Evolutionary conservation across 1,139 yeast genomes (phyloP), one percentile per base, ranked within the genome.

Genomic region (Eremothecium sinecaudum): DNA sequence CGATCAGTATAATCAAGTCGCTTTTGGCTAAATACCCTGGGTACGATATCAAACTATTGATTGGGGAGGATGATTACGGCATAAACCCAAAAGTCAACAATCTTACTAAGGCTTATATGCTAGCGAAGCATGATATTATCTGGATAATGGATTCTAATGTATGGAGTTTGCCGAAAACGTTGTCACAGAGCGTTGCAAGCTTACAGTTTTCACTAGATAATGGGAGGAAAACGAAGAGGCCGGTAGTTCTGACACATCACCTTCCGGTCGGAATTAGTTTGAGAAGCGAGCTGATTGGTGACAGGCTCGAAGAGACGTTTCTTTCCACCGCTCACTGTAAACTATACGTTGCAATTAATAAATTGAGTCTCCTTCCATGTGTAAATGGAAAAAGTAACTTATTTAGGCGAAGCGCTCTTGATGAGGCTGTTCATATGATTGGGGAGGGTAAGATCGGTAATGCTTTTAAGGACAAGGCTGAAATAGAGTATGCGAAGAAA

Each of bases 81-180:
- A 93, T 94, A 2, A 84, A 84, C 50, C 96, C 96, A 8, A 84
- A 84, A 57, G 82, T 84, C 37, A 83, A 83, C 59, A 84, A 84
- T 56, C 63, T 84, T 32, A 75, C 87, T 13, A 81, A 81, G 53
- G 94, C 94, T 3, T 82, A 79, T 51, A 53, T 62, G 28, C 58
- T 59, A 2, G 87, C 94, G 10, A 71, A 73, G 46, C 64, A 73
- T 55, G 94, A 84, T 51, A 69, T 80, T 20, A 48, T 84, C 10
- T 84, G 96, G 95, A 73, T 83, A n/a, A 67, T 82, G 62, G 96
- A 84, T 56, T 76, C 90, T 27, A 84, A 84, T 51, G 92, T 81
- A 5, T 81, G 87, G 83, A 82, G 80, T 2, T 61, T 75, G 26
- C 72, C 79, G 0, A 72, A 78, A 24, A 69, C 84, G 1, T 61